Evolutionary conservation across 805 yeast genomes (phyloP).

Genomic region (Metschnikowia peoriensis): DNA sequence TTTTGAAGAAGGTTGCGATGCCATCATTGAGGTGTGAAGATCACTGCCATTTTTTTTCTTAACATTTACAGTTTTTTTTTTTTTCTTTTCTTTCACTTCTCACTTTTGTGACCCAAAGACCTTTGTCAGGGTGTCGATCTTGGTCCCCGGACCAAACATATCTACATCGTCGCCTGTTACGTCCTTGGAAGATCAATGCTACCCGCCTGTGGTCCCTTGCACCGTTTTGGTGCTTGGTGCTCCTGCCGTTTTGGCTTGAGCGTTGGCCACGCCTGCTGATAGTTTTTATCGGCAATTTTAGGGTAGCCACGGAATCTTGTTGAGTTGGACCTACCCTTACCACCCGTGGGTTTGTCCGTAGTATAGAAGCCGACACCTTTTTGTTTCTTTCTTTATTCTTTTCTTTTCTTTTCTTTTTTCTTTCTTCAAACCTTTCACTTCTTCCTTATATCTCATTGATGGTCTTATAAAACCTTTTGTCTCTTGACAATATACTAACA

Average conservation of each 20-base stretch:
- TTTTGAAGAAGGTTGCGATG: neutral
- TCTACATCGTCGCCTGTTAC: constrained; percentile 81
- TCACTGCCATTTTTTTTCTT: neutral
- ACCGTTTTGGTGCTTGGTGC: constrained; percentile 44
- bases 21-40: neutral
- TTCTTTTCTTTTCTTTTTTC: neutral
- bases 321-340: constrained; percentile 70
- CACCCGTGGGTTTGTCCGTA: constrained; percentile 59
- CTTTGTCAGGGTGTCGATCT: constrained; percentile 72
- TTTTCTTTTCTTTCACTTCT: neutral
- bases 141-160: constrained; percentile 27
- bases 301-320: constrained; percentile 58
- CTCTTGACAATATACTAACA: constrained; percentile 20
- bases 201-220: constrained; percentile 49
- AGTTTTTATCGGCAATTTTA: constrained; percentile 43
- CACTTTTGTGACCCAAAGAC: constrained; percentile 61
- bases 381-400: constrained; percentile 5
- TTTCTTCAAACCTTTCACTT: neutral
- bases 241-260: constrained; percentile 37
- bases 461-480: neutral
- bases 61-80: neutral
- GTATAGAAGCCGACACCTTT: constrained; percentile 79
- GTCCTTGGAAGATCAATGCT: constrained; percentile 87
- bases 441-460: neutral
- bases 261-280: constrained; percentile 32